Conservation (phyloP, 805 yeast species). For the Cyberlindnera mycetangii region DNA sequence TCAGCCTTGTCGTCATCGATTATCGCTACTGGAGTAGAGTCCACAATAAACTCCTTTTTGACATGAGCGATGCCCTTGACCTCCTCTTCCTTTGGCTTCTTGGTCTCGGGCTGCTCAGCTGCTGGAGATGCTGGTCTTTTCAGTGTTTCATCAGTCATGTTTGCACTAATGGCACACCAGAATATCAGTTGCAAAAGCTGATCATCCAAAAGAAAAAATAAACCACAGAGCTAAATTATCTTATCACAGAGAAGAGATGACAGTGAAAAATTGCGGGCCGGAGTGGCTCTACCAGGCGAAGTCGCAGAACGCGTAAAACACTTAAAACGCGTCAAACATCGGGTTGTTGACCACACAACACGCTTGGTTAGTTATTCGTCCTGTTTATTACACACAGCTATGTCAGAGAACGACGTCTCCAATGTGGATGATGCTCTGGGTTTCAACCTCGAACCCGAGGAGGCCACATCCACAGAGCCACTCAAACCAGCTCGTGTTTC, state of each 20-base stretch:
- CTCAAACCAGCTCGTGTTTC: conserved; percentile 7
- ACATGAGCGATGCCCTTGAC: conserved; percentile 70
- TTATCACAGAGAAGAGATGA: neutral
- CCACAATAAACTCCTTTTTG: conserved; percentile 65
- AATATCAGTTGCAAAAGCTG: too few species aligned
- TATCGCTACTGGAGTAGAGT: conserved; percentile 20
- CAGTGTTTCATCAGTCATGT: conserved; percentile 16
- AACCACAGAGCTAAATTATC: too few species aligned
- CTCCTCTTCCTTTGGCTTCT: conserved; percentile 17
- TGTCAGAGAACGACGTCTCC: conserved; percentile 1
- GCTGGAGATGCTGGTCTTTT: conserved; percentile 25
- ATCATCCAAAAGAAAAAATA: too few species aligned
- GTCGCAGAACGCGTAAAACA: neutral
- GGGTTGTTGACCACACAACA: neutral
- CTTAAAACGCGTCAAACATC: conserved; percentile 1
- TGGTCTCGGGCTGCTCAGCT: conserved; percentile 1
- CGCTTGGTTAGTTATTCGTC: too few species aligned
- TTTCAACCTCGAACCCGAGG: conserved; percentile 5
- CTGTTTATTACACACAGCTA: too few species aligned
- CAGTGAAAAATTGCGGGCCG: conserved; percentile 1
- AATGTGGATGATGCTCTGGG: conserved; percentile 19
- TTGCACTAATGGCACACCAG: too few species aligned
- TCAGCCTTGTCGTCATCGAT: conserved; percentile 48
- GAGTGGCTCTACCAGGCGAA: conserved; percentile 3
- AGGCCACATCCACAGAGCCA: neutral